These are phyloP conservation scores for Furcasterigmium furcatum DNA, from an alignment of 2,329 filamentous ascomycete species.

Conservation along the genomic window DNA sequence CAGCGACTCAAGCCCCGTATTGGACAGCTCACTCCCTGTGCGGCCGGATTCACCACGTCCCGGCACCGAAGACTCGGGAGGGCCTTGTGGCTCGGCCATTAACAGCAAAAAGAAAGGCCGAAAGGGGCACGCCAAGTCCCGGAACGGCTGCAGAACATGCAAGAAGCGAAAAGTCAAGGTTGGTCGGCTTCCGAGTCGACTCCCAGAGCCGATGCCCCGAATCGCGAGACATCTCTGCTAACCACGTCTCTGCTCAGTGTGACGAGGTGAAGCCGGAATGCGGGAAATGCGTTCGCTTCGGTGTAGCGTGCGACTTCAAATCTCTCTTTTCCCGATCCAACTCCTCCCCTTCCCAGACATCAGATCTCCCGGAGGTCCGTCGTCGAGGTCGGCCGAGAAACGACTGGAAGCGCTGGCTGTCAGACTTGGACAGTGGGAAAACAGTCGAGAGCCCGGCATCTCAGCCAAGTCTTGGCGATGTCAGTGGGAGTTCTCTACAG, in stretches of 20 bases:
- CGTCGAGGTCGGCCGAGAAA: conserved; percentile 11
- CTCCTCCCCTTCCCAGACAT: conserved; percentile 2
- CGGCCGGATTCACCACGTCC: no score
- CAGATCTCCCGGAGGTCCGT: neutral
- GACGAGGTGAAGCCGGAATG: conserved; percentile 15
- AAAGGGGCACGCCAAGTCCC: conserved; percentile 8
- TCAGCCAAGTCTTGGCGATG: neutral
- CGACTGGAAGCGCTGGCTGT: conserved; percentile 7
- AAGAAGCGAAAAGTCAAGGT: conserved; percentile 14
- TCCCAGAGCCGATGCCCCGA: neutral
- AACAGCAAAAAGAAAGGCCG: neutral
- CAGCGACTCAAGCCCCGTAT: no score
- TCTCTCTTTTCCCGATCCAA: neutral
- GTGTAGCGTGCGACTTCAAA: conserved; percentile 13
- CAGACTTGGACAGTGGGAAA: no score
- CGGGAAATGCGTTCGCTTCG: conserved; percentile 12
- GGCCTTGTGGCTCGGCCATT: no score
- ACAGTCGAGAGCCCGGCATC: neutral
- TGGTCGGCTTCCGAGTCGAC: neutral
- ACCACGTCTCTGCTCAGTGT: conserved; percentile 7
- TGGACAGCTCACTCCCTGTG: no score
- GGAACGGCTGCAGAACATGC: conserved; percentile 14
- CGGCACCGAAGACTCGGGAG: no score
- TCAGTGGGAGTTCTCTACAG: neutral
- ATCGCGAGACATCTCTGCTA: no score